Base-by-base conservation (phyloP, 768 basidiomycete genomes). In the Filobasidium wieringae region DNA sequence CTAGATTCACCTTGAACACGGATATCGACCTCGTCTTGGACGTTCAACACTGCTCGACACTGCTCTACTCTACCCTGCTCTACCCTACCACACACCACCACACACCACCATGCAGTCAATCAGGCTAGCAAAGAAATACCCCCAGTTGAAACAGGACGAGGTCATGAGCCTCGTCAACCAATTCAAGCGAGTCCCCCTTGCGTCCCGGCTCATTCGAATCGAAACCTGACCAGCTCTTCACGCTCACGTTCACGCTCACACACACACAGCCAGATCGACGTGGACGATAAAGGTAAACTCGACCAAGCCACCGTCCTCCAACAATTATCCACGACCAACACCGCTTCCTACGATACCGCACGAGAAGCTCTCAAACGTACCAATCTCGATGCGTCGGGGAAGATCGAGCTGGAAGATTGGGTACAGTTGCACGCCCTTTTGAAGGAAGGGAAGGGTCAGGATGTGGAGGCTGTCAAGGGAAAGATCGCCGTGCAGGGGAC, bases 391-490 rank as follows among this genome's bases (percentile, higher is more conserved):
- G 85, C 93, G 5, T 88, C 86, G 72, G 93, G 95, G 43, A 88
- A 90, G 73, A 84, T 99, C 58, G 95, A 96, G 74, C 77, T 97
- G 59, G 95, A 97, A 65, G 95, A 97, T 70, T 99, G 89, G 85
- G 92, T 97, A 43, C 93, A 97, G 81, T 87, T 92, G 63, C 60
- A 61, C 34, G 45, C 49, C 29, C 40, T 61, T 31, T 26, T 61
- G 39, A 57, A 57, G 26, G 31, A 61, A 24, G 60, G 55, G 8
- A 41, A 39, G 11, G 55, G 36, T 4, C 51, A 33, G 22, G 55
- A 45, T 37, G 22, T 61, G 24, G 71, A 69, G 50, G 64, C 66
- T 8, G 71, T 65, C 58, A 74, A 74, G 19, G 92, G 92, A 15
- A 93, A 90, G 70, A 88, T 96, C 59, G 88, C 88, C 0, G 88